Base-by-base conservation (phyloP, 768 basidiomycete species). In the Podaxis carcinomalis region DNA sequence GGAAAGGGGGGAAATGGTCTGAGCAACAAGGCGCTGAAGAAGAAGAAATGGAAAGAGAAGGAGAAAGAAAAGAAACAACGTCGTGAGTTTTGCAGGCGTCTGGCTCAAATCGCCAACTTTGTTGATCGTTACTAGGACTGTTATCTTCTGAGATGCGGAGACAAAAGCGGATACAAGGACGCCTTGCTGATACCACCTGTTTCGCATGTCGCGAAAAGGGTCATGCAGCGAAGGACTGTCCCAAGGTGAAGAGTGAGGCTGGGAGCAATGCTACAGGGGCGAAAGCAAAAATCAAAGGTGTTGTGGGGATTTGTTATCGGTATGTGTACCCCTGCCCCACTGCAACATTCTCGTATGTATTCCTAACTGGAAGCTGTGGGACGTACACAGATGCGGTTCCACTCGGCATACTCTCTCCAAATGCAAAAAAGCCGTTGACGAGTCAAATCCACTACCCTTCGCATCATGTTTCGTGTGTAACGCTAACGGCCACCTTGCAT, bases 381-480 rank as follows among this genome's bases (percentile, higher is more conserved):
- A 19, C 16, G 11, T 21, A 32, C 35, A 42, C 65, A 95, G 95
- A 66, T 97, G 95, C 65, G 90, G 93, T 49, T 93, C 93, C 2
- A 80, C 77, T 4, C 82, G 78, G 56, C 95, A 98, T 65, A 88
- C 80, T 13, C 80, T 98, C 1, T 85, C 91, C n/a, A 79, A 77
- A 36, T 98, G 95, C 72, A 87, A 79, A 62, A 86, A 86, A 66
- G 79, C 83, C 4, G 75, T 75, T 19, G 82, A 93, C 70, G 78
- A 83, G 10, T 70, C 69, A 16, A 79, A 92, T 60, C 89, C 90
- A 0, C 78, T 93, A 2, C 95, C 95, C 1, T 94, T 86, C 66
- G 95, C 95, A 0, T 90, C 88, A 3, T 98, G 95, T 74, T 98
- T 94, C 69, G 89, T 98, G 19, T 98, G 95, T 69, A 85, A 84